Evolutionary conservation across 2,329 filamentous ascomycete species (phyloP), one percentile per base, ranked within the genome.

Genomic region (Botrytis hyacinthi): DNA sequence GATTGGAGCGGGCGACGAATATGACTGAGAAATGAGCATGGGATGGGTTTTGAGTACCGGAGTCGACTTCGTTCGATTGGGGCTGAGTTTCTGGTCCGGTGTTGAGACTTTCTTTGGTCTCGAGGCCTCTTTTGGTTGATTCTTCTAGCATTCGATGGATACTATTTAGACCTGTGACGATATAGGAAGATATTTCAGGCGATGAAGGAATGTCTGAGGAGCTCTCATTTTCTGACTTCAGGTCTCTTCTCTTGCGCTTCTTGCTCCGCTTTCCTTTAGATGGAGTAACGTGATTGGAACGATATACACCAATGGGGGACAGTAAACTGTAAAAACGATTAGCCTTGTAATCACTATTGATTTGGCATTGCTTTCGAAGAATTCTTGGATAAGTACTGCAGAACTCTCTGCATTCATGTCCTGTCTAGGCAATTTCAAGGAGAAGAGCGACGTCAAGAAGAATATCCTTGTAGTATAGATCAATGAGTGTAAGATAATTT

Each of bases 131-230:
- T 51, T 77, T 73, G 2, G 78, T 78, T 26, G 76, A 73, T 29
- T 40, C 59, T 72, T 80, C 76, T 3, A 94, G 84, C 67, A 84
- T 84, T 29, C 88, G 86, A 8, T 88, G 90, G 73, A 93, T 89
- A 73, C 83, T 85, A 77, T 90, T 88, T 62, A 93, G 83, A 4
- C 92, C 92, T 66, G 92, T 83, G 67, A 92, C 87, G 57, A 94
- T 80, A 75, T 86, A 86, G 5, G 82, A 82, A n/a, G 83, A 81
- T 14, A 93, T 82, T 66, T 87, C 87, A 5, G 90, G 89, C 65
- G 74, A 76, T 62, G 83, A 84, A 35, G 82, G 83, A 76, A 71
- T 76, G 42, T 71, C 59, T 74, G 57, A 74, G 75, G 65, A 63
- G 69, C 51, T 61, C 73, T 75, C 71, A 40, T 72, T 48, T 26